Evolutionary conservation across 352 stramenopile genomes (phyloP), one percentile per base, ranked within the genome.

Genomic region (Pythium folliculosum): DNA sequence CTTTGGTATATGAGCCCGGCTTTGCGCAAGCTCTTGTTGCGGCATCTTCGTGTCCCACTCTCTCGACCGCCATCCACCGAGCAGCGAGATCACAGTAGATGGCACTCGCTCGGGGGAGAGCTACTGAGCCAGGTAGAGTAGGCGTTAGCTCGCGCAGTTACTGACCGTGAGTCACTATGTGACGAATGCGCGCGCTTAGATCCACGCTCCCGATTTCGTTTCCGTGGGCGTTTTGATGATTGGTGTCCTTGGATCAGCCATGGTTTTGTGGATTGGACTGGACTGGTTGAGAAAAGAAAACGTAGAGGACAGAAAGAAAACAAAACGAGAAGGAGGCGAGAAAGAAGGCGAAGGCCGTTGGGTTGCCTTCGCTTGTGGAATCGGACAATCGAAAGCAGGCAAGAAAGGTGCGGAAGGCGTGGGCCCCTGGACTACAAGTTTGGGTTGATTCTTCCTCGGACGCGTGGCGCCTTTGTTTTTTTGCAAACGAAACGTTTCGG

Each of bases 41-140:
- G 50, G n/a, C 50, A 56, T 56, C 50, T 30, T 13, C 50, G n/a
- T 43, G 22, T 56, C 25, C 50, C 50, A 56, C 50, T 43, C 50
- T 56, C 16, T 50, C 7, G 44, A 50, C n/a, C 2, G 44, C 5
- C 50, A 30, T 55, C 37, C 37, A 43, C 37, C 37, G 37, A 43
- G 50, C 50, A 56, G 50, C 50, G 50, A 56, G 50, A 56, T 43
- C 37, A 43, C 3, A 13, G 37, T 12, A 8, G 30, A 56, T 5
- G 50, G 37, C 50, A 56, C 50, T 56, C 23, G 14, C 12, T 6
- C 50, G 50, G 37, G 23, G 50, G 21, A 19, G 6, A 4, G 7
- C 22, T 35, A 30, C 48, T 32, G 27, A 32, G 27, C 19, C 22
- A 32, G 48, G 10, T 12, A 13, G 1, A 19, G 48, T 32, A 32